A percentile compares a stretch with the other conserved stretches of the same genome.
Conservation (phyloP, 2,329 filamentous ascomycete genomes). For the Alternaria consortialis region DNA sequence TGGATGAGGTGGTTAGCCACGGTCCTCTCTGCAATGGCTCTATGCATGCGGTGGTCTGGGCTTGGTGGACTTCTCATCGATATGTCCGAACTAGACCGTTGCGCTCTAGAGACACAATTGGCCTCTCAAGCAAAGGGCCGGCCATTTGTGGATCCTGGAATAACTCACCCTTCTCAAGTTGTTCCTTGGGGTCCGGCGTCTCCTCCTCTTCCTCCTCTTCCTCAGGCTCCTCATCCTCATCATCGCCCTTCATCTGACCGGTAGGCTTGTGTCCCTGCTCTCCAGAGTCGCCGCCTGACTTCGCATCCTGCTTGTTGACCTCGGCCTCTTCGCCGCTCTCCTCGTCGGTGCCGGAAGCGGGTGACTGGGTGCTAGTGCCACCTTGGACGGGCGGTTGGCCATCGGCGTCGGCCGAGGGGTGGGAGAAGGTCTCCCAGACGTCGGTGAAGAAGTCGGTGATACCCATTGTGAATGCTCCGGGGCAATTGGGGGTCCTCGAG, state of each 20-base stretch:
- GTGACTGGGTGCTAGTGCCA: conserved; percentile 50
- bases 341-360: conserved; percentile 55
- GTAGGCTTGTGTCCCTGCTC: conserved; percentile 61
- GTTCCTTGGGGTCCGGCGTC: conserved; percentile 84
- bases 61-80: background rate
- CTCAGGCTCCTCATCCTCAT: conserved; percentile 73
- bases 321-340: conserved; percentile 54
- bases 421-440: conserved; percentile 70
- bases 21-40: conserved; percentile 3
- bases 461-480: conserved; percentile 61
- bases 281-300: conserved; percentile 52
- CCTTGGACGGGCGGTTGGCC: conserved; percentile 50
- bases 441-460: conserved; percentile 71
- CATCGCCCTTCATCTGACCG: conserved; percentile 49
- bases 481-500: conserved; percentile 44
- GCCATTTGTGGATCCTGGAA: background rate
- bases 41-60: background rate
- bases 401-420: conserved; percentile 56
- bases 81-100: background rate
- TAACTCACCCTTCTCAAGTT: conserved; percentile 87
- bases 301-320: conserved; percentile 54
- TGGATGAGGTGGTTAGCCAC: conserved; percentile 55
- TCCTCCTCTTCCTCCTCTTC: conserved; percentile 87
- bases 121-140: background rate
- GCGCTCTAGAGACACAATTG: background rate